Percentiles rank a stretch among this genome's conserved stretches.
phyloP scores from a whole-genome alignment of 2,329 filamentous ascomycete genomes.

The Podosphaera fusca region DNA sequence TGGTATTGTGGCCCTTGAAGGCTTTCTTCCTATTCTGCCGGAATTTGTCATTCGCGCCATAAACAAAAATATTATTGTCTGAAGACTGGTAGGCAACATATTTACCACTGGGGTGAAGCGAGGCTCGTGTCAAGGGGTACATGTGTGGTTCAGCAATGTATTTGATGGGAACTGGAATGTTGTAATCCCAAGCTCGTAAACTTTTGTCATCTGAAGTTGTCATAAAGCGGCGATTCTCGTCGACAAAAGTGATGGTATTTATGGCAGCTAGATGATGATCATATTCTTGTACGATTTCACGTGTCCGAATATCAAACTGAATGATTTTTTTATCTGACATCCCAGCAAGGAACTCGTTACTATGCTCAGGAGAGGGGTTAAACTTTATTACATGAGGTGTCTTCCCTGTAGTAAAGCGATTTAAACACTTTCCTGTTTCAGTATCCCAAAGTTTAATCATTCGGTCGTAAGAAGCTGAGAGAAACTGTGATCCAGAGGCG shows the following conservation, averaged over 20 bases:
- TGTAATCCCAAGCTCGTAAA: constrained; percentile 91
- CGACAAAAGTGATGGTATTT: constrained; percentile 93
- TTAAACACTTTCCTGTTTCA: constrained; percentile 72
- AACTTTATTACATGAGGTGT: constrained; percentile 89
- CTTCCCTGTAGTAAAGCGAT: constrained; percentile 78
- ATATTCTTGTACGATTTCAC: constrained; percentile 81
- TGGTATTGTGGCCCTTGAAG: constrained; percentile 88
- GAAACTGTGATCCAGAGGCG: constrained; percentile 56
- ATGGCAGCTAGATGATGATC: constrained; percentile 94
- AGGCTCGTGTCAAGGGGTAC: constrained; percentile 79
- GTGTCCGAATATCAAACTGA: constrained; percentile 72
- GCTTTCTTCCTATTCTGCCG: constrained; percentile 93
- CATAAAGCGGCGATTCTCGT: constrained; percentile 86
- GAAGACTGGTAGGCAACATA: constrained; percentile 83
- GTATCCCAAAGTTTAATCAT: constrained; percentile 98
- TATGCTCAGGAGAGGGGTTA: constrained; percentile 55
- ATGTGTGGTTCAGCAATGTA: constrained; percentile 95
- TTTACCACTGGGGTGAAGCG: constrained; percentile 71
- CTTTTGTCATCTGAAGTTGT: constrained; percentile 95
- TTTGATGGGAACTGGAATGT: constrained; percentile 94
- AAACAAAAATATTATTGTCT: constrained; percentile 94
- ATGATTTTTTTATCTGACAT: constrained; percentile 99
- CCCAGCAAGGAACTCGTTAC: constrained; percentile 80
- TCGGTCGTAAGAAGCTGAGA: constrained; percentile 81
- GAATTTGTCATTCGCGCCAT: constrained; percentile 85